Evolutionary conservation across 768 basidiomycete species (phyloP), one percentile per base, ranked within the genome.

Genomic region (Coprinellus micaceus): DNA sequence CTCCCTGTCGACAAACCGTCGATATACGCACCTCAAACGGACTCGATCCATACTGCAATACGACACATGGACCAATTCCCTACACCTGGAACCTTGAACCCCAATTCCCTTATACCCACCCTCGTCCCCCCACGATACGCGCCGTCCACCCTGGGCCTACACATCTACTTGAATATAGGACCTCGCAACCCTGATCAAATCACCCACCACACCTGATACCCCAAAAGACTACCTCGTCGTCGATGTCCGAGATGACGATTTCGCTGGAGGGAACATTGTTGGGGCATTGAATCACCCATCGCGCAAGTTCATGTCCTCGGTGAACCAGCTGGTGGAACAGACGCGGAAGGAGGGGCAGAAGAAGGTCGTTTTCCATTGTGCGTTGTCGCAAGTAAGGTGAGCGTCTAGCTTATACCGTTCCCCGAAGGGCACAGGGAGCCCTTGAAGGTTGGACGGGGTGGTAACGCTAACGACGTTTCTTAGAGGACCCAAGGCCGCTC

Each of bases 161-260:
- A n/a, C n/a, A n/a, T n/a, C n/a, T n/a, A n/a, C n/a, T n/a, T n/a
- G n/a, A n/a, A n/a, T n/a, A n/a, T n/a, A 92, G 90, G 83, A 88
- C 65, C 82, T 93, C 46, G 85, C 84, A 19, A 69, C 71, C 28
- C 68, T 90, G 57, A 84, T 92, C 61, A 91, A 86, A 69, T 82
- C 80, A 64, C 33, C 33, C 7, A 33, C 79, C 77, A 54, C 65
- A 59, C 54, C 84, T 84, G 63, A 71, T 74, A 29, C 72, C 82
- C 7, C 70, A 63, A 81, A 82, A 66, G 89, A 92, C 66, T 93
- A 85, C 66, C 68, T 86, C 28, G 78, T 94, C 43, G 80, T 94
- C 39, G 91, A 94, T 67, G 91, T 94, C 29, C 85, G 91, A n/a
- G 91, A 91, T 67, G 82, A 85, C 54, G 91, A 94, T 61, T 89